A percentile compares a stretch with the other conserved stretches of the same genome.
Conservation (phyloP, 768 basidiomycete species). For the Boletus fagicola region DNA sequence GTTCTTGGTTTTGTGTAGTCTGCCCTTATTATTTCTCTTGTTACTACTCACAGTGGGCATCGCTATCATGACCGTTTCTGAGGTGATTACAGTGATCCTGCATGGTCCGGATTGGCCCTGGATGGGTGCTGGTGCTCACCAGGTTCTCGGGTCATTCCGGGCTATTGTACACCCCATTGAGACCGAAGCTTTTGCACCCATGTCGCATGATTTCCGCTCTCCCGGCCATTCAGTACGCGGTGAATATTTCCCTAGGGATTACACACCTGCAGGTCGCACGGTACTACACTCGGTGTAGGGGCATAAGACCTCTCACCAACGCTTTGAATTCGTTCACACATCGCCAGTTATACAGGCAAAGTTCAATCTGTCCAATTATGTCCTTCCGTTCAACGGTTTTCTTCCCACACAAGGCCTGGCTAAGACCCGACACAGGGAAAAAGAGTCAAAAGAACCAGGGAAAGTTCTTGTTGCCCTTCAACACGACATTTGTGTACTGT, state of each 20-base stretch:
- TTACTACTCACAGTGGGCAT: neutral
- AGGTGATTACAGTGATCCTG: neutral
- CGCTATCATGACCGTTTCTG: neutral
- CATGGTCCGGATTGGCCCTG: neutral
- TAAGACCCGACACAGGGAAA: neutral
- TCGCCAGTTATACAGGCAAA: neutral
- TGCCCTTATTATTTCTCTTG: neutral
- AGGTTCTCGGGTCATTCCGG: neutral
- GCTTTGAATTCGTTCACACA: neutral
- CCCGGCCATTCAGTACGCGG: neutral
- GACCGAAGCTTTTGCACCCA: neutral
- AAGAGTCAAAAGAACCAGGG: neutral
- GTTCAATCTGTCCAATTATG: constrained; percentile 9
- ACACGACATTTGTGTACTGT: no score
- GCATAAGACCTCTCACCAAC: no score
- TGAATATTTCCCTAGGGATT: neutral
- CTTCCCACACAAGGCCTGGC: neutral
- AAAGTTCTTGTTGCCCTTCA: neutral
- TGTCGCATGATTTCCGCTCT: neutral
- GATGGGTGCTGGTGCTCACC: neutral
- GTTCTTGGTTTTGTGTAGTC: neutral
- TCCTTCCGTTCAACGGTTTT: neutral
- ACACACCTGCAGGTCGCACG: neutral
- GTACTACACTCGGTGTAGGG: neutral
- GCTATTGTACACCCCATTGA: neutral